Conservation (phyloP, 768 basidiomycete species). For the Asterophora lycoperdoides region DNA sequence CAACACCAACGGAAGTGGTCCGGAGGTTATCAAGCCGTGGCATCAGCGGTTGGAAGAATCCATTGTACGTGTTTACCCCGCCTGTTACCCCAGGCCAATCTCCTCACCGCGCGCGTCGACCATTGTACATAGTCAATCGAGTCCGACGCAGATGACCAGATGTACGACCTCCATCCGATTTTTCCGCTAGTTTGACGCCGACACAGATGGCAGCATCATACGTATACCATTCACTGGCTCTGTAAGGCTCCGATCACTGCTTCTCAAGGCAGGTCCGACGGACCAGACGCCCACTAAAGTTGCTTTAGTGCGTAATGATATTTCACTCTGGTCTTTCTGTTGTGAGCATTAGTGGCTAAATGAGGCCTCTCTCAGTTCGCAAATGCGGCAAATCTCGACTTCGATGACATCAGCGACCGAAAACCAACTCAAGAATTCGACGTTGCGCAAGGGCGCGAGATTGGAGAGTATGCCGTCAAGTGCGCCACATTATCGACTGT, state of each 20-base stretch:
- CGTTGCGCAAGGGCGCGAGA: conserved; percentile 64
- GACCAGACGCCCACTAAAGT: conserved; percentile 76
- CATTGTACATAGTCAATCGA: conserved; percentile 58
- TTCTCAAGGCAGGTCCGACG: conserved; percentile 79
- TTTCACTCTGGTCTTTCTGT: not conserved
- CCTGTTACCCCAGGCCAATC: not conserved
- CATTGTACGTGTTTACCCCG: conserved; percentile 42
- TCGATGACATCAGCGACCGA: conserved; percentile 62
- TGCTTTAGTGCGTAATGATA: conserved; percentile 47
- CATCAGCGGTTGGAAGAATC: conserved; percentile 67
- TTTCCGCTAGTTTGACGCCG: not conserved
- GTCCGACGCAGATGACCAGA: conserved; percentile 88
- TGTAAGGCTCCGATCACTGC: conserved; percentile 76
- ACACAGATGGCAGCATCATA: conserved; percentile 51
- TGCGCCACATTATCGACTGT: conserved; percentile 20
- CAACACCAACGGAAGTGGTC: conserved; percentile 53
- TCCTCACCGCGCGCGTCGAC: not conserved
- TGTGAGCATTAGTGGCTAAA: not conserved
- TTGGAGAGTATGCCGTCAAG: conserved; percentile 87
- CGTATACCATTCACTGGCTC: conserved; percentile 86
- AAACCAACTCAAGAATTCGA: conserved; percentile 69
- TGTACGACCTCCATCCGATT: conserved; percentile 41
- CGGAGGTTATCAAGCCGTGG: conserved; percentile 84
- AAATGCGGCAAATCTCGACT: conserved; percentile 78
- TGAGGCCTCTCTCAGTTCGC: conserved; percentile 49